A percentile compares a stretch with the other conserved stretches of the same genome.
phyloP scores from a whole-genome alignment of 225 moss, liverwort and hornwort genomes.

The Lunularia cruciata region DNA sequence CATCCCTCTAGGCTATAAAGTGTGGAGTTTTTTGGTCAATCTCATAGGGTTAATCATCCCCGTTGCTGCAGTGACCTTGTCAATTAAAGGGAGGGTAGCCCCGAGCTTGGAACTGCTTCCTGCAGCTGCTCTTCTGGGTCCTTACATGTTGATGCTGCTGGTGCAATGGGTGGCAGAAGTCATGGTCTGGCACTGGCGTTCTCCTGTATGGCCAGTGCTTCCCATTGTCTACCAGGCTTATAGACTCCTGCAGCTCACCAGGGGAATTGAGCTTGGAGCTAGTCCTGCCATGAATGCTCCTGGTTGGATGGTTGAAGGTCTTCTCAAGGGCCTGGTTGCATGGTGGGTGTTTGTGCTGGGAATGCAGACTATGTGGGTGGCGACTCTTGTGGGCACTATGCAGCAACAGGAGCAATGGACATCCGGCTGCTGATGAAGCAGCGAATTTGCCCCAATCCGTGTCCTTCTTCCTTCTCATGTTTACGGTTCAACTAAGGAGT shows the following conservation, averaged over 20 bases:
- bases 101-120: constrained; percentile 30
- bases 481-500: no score
- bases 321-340: constrained; percentile 36
- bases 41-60: constrained; percentile 33
- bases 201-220: constrained; percentile 48
- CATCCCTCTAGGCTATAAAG: constrained; percentile 40
- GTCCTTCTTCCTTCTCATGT: no score
- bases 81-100: constrained; percentile 26
- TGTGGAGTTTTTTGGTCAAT: constrained; percentile 48
- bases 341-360: constrained; percentile 55
- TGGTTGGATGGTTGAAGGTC: constrained; percentile 37
- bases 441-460: no score
- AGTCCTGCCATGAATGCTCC: constrained; percentile 40
- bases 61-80: constrained; percentile 24
- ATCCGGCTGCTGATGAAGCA: not conserved
- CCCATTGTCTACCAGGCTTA: constrained; percentile 51
- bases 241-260: constrained; percentile 42
- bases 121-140: constrained; percentile 44
- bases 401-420: constrained; percentile 19
- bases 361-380: constrained; percentile 52
- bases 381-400: constrained; percentile 38
- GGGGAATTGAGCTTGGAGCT: constrained; percentile 36
- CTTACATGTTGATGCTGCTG: constrained; percentile 36
- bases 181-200: constrained; percentile 47
- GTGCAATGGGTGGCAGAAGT: constrained; percentile 47